phyloP scores from a whole-genome alignment of 371 early-diverging fungal species.

The Circinella minor region DNA sequence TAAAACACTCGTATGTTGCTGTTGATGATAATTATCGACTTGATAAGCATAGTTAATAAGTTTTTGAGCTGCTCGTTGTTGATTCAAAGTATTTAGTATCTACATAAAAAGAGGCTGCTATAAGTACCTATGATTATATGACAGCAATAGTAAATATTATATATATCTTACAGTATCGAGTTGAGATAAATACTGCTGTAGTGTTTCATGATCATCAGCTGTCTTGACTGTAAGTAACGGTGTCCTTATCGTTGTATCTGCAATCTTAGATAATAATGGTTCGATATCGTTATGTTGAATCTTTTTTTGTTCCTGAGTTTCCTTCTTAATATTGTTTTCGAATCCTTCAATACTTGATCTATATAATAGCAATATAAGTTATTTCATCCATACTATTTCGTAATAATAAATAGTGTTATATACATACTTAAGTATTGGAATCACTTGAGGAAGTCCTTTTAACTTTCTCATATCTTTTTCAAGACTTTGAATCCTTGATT shows the following conservation, averaged over 20 bases:
- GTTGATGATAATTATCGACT: neutral
- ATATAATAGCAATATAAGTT: neutral
- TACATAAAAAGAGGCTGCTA: neutral
- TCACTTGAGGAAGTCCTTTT: conserved; percentile 17
- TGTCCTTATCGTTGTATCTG: neutral
- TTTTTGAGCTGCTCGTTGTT: conserved; percentile 10
- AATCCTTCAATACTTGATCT: neutral
- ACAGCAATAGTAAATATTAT: too few species aligned
- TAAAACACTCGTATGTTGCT: neutral
- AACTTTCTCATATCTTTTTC: conserved; percentile 13
- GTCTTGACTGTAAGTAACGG: neutral
- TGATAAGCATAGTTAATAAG: conserved; percentile 12
- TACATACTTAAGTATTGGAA: conserved; percentile 9
- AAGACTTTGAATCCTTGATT: conserved; percentile 6
- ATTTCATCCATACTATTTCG: neutral
- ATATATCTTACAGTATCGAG: conserved; percentile 12
- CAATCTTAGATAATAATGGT: conserved; percentile 3
- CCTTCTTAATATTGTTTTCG: neutral
- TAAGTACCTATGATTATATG: neutral
- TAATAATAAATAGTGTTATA: neutral
- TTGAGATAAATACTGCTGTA: neutral
- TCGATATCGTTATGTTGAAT: conserved; percentile 3
- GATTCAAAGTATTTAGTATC: neutral
- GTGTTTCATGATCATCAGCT: neutral
- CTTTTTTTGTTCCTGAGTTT: conserved; percentile 1